Evolutionary conservation across 805 yeast genomes (phyloP).

Genomic region (Maudiozyma serrabonitensis): DNA sequence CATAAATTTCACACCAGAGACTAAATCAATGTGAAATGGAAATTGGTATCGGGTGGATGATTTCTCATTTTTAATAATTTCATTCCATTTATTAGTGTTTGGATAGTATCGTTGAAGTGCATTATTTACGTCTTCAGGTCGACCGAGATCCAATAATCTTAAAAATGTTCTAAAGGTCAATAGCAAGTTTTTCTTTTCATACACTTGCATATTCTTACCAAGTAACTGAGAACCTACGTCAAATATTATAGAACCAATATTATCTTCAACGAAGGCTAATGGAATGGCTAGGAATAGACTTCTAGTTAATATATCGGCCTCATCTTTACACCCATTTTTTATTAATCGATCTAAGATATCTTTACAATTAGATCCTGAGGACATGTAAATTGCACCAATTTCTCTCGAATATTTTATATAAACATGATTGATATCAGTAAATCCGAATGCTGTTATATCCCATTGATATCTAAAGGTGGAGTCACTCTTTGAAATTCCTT

Average conservation of each 20-base stretch:
- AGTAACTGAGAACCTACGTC: slow-evolving; percentile 5
- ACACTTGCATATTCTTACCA: slow-evolving; percentile 6
- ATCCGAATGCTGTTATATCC: slow-evolving; percentile 17
- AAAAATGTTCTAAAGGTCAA: slow-evolving; percentile 8
- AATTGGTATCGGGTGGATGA: slow-evolving; percentile 8
- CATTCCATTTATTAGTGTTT: not conserved
- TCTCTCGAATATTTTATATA: slow-evolving; percentile 10
- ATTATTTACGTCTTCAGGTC: slow-evolving; percentile 5
- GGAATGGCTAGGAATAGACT: slow-evolving; percentile 13
- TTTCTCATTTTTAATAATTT: slow-evolving; percentile 4
- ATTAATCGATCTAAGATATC: slow-evolving; percentile 6
- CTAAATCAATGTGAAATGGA: slow-evolving; percentile 11
- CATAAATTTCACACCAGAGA: slow-evolving; percentile 6
- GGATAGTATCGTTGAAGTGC: slow-evolving; percentile 4
- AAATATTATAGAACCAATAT: slow-evolving; percentile 7
- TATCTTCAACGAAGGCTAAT: slow-evolving; percentile 10
- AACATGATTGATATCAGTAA: slow-evolving; percentile 9
- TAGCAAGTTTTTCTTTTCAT: slow-evolving; percentile 1
- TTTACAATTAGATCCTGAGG: slow-evolving; percentile 7
- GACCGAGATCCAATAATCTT: slow-evolving; percentile 14
- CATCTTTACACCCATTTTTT: slow-evolving; percentile 3
- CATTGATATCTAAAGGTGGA: slow-evolving; percentile 4
- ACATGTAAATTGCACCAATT: slow-evolving; percentile 13
- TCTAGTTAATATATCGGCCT: slow-evolving; percentile 8
- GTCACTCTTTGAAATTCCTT: not conserved